A percentile compares a stretch with the other conserved stretches of the same genome.
Evolutionary conservation across 371 early-diverging fungal genomes (phyloP).

Genomic region (Apophysomyces ossiformis): DNA sequence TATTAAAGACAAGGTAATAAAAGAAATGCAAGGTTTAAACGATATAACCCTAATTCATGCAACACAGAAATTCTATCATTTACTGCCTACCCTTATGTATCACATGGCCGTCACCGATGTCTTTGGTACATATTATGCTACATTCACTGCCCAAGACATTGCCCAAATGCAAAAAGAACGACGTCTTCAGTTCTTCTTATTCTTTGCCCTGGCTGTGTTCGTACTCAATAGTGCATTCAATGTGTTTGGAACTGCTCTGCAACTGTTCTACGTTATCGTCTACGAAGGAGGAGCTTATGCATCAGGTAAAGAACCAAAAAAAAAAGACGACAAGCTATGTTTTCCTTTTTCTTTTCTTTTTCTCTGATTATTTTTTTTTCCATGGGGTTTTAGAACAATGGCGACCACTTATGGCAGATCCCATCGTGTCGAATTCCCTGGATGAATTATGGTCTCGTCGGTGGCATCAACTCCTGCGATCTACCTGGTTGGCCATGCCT

Average conservation of each 20-base stretch:
- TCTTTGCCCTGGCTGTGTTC: conserved; percentile 20
- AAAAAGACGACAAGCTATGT: no score
- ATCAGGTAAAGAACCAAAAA: conserved; percentile 25
- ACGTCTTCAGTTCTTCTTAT: conserved; percentile 31
- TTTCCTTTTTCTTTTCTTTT: no score
- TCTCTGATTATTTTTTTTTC: no score
- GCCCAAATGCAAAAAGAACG: conserved; percentile 16
- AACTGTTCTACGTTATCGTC: conserved; percentile 35
- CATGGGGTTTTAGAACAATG: conserved; percentile 36
- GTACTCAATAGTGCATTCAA: conserved; percentile 37
- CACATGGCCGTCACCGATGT: conserved; percentile 28
- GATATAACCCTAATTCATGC: not conserved
- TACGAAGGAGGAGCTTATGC: conserved; percentile 43
- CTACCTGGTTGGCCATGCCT: conserved; percentile 47
- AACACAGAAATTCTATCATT: conserved; percentile 42
- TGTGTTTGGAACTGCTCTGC: conserved; percentile 29
- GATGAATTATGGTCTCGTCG: conserved; percentile 45
- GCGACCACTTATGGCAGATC: conserved; percentile 39
- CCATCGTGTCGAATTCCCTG: conserved; percentile 31
- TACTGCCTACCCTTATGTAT: conserved; percentile 22
- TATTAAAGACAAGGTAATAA: conserved; percentile 40
- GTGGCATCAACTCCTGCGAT: conserved; percentile 47
- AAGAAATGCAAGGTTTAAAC: not conserved
- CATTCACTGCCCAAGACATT: conserved; percentile 31
- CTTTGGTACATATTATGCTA: conserved; percentile 27